A percentile compares a stretch with the other conserved stretches of the same genome.
Evolutionary conservation across 2,329 filamentous ascomycete genomes (phyloP).

Genomic region (Colletotrichum destructivum): DNA sequence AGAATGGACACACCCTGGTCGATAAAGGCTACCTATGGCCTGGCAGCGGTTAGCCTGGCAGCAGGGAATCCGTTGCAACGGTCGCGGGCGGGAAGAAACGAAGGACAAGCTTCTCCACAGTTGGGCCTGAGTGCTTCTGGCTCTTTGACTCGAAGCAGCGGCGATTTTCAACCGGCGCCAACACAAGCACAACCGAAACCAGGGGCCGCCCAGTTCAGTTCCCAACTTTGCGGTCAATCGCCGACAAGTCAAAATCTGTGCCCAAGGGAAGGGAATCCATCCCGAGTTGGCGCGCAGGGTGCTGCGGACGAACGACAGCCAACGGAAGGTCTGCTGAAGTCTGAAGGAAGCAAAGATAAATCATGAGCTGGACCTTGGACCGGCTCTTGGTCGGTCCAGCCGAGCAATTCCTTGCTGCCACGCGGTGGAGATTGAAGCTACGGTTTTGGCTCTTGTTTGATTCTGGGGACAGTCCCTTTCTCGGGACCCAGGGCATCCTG

Average conservation of each 20-base stretch:
- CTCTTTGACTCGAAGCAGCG: constrained; percentile 40
- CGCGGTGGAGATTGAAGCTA: constrained; percentile 32
- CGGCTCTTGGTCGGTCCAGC: constrained; percentile 20
- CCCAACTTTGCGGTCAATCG: constrained; percentile 31
- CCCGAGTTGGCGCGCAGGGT: constrained; percentile 10
- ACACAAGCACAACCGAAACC: constrained; percentile 21
- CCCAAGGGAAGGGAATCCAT: constrained; percentile 19
- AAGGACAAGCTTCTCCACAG: constrained; percentile 50
- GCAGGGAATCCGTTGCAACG: constrained; percentile 34
- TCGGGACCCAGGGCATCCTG: not conserved
- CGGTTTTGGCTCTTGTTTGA: constrained; percentile 14
- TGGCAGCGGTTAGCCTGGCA: not conserved
- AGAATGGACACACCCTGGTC: constrained; percentile 4
- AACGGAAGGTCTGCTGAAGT: constrained; percentile 8
- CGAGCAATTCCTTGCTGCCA: constrained; percentile 37
- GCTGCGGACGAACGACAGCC: constrained; percentile 27
- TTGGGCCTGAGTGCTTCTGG: constrained; percentile 55
- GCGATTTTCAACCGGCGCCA: constrained; percentile 41
- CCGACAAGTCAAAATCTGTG: not conserved
- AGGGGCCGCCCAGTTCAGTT: constrained; percentile 26
- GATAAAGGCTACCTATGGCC: not conserved
- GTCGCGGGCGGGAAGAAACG: constrained; percentile 42
- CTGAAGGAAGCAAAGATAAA: not conserved
- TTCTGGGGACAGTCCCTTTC: not conserved
- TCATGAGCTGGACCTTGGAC: not conserved